Base-by-base conservation (phyloP, 2,329 filamentous ascomycete species). In the Calonectria naviculata region DNA sequence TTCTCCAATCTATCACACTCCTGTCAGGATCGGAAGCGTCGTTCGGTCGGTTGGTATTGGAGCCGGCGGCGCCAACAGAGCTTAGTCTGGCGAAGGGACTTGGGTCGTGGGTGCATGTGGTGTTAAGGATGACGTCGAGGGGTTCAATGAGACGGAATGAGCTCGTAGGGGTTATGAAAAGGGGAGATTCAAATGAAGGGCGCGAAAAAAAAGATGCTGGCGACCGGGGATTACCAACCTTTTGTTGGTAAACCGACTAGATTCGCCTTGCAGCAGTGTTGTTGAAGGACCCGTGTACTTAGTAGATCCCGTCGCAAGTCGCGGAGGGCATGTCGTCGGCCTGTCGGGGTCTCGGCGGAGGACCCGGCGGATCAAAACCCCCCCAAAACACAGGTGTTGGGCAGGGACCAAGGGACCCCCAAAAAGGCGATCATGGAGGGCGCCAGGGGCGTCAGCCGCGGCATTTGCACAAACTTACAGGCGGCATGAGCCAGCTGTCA, bases 21-120 rank as follows among this genome's bases (percentile, higher is more conserved):
- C 46, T 65, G 71, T 81, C 74, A 78, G 63, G 77, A 76, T 71
- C 77, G 73, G 73, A 79, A 80, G 56, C 76, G 76, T 70, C 70
- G 73, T 64, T 80, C 78, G 54, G 67, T 75, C 36, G 73, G 71
- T 71, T 75, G 77, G 74, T 71, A 62, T 65, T 71, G 75, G 56
- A 71, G 72, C 70, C 71, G 71, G 58, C 76, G 64, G 63, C 70
- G 67, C 78, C 79, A 76, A 75, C 73, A 78, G 73, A 72, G 67
- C 67, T 79, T 75, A 71, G 61, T 74, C 70, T 77, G 76, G 65
- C 74, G 74, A 52, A 72, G 46, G 70, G 70, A 58, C 68, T 71
- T 34, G 63, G 64, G 26, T 73, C 71, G 68, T 70, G 71, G 65
- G 72, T 64, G 78, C 80, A 81, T 81, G 77, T 79, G 79, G 74